phyloP scores from a whole-genome alignment of 441 rosid genomes.

The Corymbia calophylla region DNA sequence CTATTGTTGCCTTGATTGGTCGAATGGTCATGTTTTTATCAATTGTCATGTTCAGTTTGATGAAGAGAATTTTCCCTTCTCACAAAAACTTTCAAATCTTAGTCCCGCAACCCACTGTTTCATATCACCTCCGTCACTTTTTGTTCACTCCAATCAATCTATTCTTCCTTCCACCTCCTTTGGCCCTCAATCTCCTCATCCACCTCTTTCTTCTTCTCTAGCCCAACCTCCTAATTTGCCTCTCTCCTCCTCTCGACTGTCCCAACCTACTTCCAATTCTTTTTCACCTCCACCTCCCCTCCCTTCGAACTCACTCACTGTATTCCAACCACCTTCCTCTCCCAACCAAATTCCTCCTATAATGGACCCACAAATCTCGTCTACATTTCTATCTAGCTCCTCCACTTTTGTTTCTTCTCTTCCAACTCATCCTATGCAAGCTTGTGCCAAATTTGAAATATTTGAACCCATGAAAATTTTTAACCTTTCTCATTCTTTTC shows the following conservation, averaged over 20 bases:
- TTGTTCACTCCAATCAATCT: not conserved
- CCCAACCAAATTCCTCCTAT: not conserved
- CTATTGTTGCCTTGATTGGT: not conserved
- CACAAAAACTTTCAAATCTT: not conserved
- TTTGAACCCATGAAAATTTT: not conserved
- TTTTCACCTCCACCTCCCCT: not conserved
- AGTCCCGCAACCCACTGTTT: not conserved
- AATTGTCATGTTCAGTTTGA: rapidly evolving
- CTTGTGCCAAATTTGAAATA: rapidly evolving
- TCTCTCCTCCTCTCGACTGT: not conserved
- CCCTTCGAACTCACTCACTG: not conserved
- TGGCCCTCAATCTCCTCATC: not conserved
- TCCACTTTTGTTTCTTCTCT: not conserved
- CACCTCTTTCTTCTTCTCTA: not conserved
- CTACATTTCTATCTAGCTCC: not conserved
- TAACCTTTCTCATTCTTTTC: too few relatives aligned
- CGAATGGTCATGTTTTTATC: not conserved
- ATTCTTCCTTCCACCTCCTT: not conserved
- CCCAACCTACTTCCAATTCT: not conserved
- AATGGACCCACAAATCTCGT: not conserved
- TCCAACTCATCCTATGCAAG: not conserved
- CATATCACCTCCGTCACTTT: not conserved
- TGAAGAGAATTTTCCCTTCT: not conserved
- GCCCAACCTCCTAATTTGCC: not conserved
- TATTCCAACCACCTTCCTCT: not conserved